Percentiles rank a stretch among this genome's conserved stretches.
Conservation (phyloP, 2,329 filamentous ascomycete species). For the Amylocarpus encephaloides region DNA sequence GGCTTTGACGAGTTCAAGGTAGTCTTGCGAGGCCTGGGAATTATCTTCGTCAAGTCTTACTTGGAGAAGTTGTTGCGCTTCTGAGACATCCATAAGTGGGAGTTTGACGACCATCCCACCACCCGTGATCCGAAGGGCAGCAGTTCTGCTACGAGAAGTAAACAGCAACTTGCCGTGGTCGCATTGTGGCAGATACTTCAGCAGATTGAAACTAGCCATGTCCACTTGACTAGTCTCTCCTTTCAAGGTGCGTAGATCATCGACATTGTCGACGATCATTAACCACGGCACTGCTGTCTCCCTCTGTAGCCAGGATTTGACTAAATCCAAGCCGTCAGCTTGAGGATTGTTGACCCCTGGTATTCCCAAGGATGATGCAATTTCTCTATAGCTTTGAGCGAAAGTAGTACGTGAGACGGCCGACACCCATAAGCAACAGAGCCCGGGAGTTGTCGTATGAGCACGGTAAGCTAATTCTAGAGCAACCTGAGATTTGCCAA, state of each 20-base stretch:
- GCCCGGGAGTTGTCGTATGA: too few species aligned
- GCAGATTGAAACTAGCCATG: neutral
- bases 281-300: neutral
- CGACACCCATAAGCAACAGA: slow-evolving; percentile 1
- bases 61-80: slow-evolving; percentile 6
- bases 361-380: neutral
- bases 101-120: neutral
- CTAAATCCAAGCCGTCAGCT: slow-evolving; percentile 3
- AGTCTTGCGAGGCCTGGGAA: neutral
- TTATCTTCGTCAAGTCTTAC: slow-evolving; percentile 12
- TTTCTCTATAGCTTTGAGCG: slow-evolving; percentile 3
- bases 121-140: neutral
- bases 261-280: too few species aligned
- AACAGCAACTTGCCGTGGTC: slow-evolving; percentile 3
- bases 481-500: slow-evolving; percentile 2
- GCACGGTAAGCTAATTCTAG: neutral
- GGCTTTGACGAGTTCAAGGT: neutral
- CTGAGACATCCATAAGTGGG: neutral
- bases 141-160: slow-evolving; percentile 8
- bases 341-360: slow-evolving; percentile 4
- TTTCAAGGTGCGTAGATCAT: neutral
- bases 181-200: neutral
- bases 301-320: slow-evolving; percentile 4
- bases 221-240: neutral
- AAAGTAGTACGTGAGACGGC: slow-evolving; percentile 1